Evolutionary conservation across 768 basidiomycete species (phyloP).

Genomic region (Boletus rubropictus): DNA sequence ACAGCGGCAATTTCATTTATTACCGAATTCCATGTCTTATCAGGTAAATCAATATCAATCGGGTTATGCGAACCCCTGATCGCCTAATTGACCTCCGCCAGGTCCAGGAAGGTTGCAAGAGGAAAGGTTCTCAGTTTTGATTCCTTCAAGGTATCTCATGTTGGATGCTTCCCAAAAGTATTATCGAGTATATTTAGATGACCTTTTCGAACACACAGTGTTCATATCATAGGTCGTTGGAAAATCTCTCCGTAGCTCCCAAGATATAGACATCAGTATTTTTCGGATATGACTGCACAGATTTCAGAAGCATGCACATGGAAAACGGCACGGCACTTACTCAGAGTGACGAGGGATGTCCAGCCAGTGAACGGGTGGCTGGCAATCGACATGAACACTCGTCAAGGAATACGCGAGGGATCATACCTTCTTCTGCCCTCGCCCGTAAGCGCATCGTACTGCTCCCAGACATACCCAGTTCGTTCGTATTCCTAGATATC

Average conservation of each 20-base stretch:
- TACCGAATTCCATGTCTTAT: no score
- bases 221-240: not conserved
- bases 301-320: conserved; percentile 1
- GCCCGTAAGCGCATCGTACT: conserved; percentile 82
- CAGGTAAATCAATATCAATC: no score
- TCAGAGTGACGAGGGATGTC: conserved; percentile 85
- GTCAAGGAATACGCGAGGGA: not conserved
- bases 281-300: conserved; percentile 58
- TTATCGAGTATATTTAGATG: not conserved
- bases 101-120: no score
- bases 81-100: no score
- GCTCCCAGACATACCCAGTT: conserved; percentile 97
- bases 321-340: conserved; percentile 45
- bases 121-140: not conserved
- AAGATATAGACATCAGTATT: conserved; percentile 39
- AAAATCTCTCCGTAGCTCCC: not conserved
- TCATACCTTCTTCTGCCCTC: conserved; percentile 80
- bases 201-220: not conserved
- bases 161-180: not conserved
- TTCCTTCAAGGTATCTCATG: not conserved
- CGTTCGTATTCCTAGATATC: conserved; percentile 72
- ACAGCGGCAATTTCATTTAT: no score
- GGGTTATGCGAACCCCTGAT: no score
- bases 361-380: conserved; percentile 97
- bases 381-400: conserved; percentile 8